phyloP scores from a whole-genome alignment of 192 early-diverging fungal genomes.

The Backusella tarrabulga region DNA sequence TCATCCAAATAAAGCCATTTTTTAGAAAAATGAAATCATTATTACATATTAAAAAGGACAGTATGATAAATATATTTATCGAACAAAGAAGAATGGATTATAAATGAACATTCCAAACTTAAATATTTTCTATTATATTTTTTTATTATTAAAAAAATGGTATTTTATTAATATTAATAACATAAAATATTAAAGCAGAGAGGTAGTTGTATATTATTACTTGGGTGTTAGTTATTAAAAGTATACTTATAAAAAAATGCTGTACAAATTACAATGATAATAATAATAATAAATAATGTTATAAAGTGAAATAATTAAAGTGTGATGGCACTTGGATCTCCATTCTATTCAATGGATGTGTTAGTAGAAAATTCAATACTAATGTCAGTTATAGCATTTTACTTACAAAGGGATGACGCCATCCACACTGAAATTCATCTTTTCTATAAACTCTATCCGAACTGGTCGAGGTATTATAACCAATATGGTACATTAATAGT shows the following conservation, averaged over 20 bases:
- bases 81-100: background rate
- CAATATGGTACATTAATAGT: conserved; percentile 52
- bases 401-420: conserved; percentile 59
- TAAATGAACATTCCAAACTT: conserved; percentile 5
- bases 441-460: conserved; percentile 43
- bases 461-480: conserved; percentile 54
- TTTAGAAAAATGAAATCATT: background rate
- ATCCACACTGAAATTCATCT: conserved; percentile 56
- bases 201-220: background rate
- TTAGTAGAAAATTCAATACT: background rate
- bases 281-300: background rate
- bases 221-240: background rate
- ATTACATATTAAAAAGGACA: background rate
- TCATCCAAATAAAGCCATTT: background rate
- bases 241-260: background rate
- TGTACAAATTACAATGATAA: conserved; percentile 10
- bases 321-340: conserved; percentile 32
- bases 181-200: background rate
- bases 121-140: background rate
- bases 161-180: background rate
- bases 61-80: background rate
- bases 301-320: conserved; percentile 15
- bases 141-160: background rate
- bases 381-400: background rate
- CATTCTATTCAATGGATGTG: conserved; percentile 25